Percentiles rank a stretch among this genome's conserved stretches.
phyloP scores from a whole-genome alignment of 768 basidiomycete genomes.

The Boletellus ananas region DNA sequence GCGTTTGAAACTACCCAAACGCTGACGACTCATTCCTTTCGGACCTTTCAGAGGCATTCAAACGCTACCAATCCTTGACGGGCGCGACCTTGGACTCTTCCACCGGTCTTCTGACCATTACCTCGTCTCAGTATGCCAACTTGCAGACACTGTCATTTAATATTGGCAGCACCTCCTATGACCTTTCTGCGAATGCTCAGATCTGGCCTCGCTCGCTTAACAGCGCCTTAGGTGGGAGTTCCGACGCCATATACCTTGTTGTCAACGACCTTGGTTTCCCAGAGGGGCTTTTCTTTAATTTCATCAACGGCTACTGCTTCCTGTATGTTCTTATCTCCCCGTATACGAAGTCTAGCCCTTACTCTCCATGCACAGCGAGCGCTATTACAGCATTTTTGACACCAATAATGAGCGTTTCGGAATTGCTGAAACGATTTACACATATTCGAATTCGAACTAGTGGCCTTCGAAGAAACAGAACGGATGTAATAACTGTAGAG shows the following conservation, averaged over 20 bases:
- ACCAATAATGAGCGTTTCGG: slow-evolving; percentile 37
- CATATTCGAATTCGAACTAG: slow-evolving; percentile 9
- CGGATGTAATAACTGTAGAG: neutral
- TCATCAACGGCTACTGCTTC: slow-evolving; percentile 21
- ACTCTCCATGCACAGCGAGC: slow-evolving; percentile 24
- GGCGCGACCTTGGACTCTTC: slow-evolving; percentile 23
- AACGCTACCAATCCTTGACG: slow-evolving; percentile 22
- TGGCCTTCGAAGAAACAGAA: neutral
- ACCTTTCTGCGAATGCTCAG: slow-evolving; percentile 27
- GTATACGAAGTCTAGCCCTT: neutral
- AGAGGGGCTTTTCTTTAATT: slow-evolving; percentile 20
- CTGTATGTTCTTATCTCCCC: slow-evolving; percentile 2
- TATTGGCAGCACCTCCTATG: slow-evolving; percentile 19
- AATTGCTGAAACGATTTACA: slow-evolving; percentile 38
- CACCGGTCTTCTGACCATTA: slow-evolving; percentile 31
- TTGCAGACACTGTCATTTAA: slow-evolving; percentile 27
- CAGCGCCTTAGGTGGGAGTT: slow-evolving; percentile 24
- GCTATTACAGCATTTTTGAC: slow-evolving; percentile 44
- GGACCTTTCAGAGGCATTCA: slow-evolving; percentile 22
- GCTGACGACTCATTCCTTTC: neutral
- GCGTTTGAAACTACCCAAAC: no score
- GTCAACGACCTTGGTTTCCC: slow-evolving; percentile 19
- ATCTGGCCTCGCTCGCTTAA: slow-evolving; percentile 35
- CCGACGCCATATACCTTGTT: slow-evolving; percentile 28
- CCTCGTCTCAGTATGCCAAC: slow-evolving; percentile 21